Percentiles rank a stretch among this genome's conserved stretches.
Conservation (phyloP, 2,329 filamentous ascomycete genomes). For the Nigrograna mackinnonii region DNA sequence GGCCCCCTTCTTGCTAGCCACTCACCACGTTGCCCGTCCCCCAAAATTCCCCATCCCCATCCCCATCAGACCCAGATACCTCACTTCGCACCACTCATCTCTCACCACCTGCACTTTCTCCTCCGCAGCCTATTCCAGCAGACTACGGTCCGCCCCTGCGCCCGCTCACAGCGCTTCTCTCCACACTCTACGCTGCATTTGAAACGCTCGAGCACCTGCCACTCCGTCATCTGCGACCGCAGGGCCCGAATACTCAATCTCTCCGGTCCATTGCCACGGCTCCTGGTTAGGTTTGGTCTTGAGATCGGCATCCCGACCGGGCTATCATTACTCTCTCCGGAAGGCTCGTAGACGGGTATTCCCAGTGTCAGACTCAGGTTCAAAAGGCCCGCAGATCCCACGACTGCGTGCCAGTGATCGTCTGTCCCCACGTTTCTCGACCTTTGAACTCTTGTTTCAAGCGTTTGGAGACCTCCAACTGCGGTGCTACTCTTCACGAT, state of each 20-base stretch:
- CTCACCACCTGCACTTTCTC: background rate
- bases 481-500: constrained; percentile 19
- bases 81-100: constrained; percentile 1
- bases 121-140: background rate
- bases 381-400: constrained; percentile 54
- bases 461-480: constrained; percentile 9
- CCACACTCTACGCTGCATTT: constrained; percentile 35
- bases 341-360: constrained; percentile 33
- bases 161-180: constrained; percentile 28
- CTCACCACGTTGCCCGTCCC: constrained; percentile 5
- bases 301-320: constrained; percentile 42
- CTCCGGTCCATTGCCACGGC: constrained; percentile 41
- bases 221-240: constrained; percentile 34
- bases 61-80: constrained; percentile 15
- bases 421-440: constrained; percentile 52
- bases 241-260: constrained; percentile 30
- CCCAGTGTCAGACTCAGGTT: constrained; percentile 41
- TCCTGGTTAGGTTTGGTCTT: constrained; percentile 35
- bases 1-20: constrained; percentile 22
- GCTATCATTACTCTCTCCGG: constrained; percentile 39
- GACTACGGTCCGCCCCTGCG: constrained; percentile 26
- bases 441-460: constrained; percentile 41
- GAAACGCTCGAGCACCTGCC: constrained; percentile 43
- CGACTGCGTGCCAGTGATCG: constrained; percentile 49
- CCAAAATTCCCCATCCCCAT: background rate